Conservation (phyloP, 257 asterid species). For the Nicotiana otophora region DNA sequence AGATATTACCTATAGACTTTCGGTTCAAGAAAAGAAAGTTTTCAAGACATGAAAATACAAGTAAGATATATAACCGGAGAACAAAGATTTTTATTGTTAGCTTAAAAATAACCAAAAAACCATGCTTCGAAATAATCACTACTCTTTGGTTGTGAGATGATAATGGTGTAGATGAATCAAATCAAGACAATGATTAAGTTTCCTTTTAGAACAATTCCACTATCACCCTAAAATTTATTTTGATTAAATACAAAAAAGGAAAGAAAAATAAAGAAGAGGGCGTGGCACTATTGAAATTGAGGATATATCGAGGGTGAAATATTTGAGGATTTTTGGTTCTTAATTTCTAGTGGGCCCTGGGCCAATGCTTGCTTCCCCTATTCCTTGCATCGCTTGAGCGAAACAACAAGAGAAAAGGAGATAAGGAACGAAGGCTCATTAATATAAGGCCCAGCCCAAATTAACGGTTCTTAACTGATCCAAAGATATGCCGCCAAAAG, state of each 20-base stretch:
- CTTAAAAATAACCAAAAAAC: background rate
- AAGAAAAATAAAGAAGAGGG: background rate
- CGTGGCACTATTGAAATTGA: background rate
- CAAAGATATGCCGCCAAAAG: constrained; percentile 1
- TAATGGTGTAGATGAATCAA: no score
- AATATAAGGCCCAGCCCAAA: background rate
- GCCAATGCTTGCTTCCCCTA: background rate
- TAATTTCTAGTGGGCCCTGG: background rate
- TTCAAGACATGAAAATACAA: no score
- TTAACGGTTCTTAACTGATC: background rate
- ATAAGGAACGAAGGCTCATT: background rate
- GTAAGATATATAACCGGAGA: background rate
- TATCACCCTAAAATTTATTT: background rate
- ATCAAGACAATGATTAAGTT: background rate
- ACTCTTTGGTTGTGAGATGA: no score
- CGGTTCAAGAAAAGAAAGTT: no score
- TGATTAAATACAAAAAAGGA: background rate
- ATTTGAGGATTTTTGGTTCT: background rate
- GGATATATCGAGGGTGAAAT: background rate
- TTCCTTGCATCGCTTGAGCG: constrained; percentile 14
- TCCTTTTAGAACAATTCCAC: background rate
- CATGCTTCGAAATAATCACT: background rate
- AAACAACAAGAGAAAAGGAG: background rate
- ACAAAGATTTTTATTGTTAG: background rate
- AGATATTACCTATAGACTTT: no score